Evolutionary conservation across 805 yeast species (phyloP), one percentile per base, ranked within the genome.

Genomic region (Saturnispora serradocipensis): DNA sequence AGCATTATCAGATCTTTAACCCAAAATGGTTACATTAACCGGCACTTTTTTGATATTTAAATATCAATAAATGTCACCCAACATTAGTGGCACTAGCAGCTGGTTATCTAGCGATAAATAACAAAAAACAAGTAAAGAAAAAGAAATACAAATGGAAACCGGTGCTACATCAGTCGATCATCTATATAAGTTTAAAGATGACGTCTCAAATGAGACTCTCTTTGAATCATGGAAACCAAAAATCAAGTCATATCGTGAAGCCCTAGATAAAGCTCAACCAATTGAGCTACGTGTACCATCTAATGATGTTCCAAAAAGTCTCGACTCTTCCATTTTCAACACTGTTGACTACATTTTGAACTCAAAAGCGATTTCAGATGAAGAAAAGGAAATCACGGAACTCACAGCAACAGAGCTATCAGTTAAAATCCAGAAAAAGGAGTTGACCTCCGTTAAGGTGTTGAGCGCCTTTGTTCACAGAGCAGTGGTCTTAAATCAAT

Each of bases 381-480:
- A 61, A 43, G 81, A 77, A 57, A 65, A 68, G 35, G 63, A 58
- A 18, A 76, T 77, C 60, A 76, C 79, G 18, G 73, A 70, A 28
- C 55, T 66, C 20, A 54, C 76, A 0, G 81, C 80, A 3, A 59
- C 66, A 3, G 68, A 67, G 10, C 67, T 78, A 48, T 72, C 71
- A 20, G 61, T 55, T 7, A 66, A 71, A 54, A 75, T 83, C 50
- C 74, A 78, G 20, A 51, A 65, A 3, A 78, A 79, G 7, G 70
- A 74, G 40, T 61, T 76, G 51, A 58, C 76, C 25, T 72, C 87
- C 0, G 74, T 72, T 4, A 72, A 74, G 36, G 80, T 81, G 18
- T 72, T 78, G 56, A 75, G 69, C 58, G 88, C 88, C 0, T 84
- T 74, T 59, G 84, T 82, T 40, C 84, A 81, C 59, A 71, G 81